Conservation (phyloP, 352 stramenopile species). For the Peronospora destructor region DNA sequence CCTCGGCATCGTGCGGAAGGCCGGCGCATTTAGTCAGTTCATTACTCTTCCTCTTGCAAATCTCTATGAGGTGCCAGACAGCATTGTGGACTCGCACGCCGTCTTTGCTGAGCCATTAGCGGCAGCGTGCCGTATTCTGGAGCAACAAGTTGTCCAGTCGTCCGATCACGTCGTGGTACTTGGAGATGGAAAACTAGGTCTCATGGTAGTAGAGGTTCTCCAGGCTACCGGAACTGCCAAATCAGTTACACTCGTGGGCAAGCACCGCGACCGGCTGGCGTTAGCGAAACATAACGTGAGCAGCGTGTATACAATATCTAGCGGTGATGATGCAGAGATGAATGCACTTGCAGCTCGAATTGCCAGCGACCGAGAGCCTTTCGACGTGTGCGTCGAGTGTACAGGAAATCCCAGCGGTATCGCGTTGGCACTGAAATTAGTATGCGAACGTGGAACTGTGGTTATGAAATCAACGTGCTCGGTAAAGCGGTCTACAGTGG, state of each 20-base stretch:
- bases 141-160: slow-evolving; percentile 62
- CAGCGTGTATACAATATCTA: slow-evolving; percentile 23
- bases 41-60: slow-evolving; percentile 75
- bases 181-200: slow-evolving; percentile 85
- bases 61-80: slow-evolving; percentile 70
- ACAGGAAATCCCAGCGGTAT: slow-evolving; percentile 45
- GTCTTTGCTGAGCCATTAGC: slow-evolving; percentile 85
- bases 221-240: slow-evolving; percentile 25
- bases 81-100: slow-evolving; percentile 56
- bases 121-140: slow-evolving; percentile 77
- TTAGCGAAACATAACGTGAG: slow-evolving; percentile 43
- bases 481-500: slow-evolving; percentile 27
- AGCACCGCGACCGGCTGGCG: slow-evolving; percentile 50
- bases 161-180: slow-evolving; percentile 70
- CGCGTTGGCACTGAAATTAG: slow-evolving; percentile 34
- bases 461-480: slow-evolving; percentile 55
- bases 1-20: slow-evolving; percentile 73
- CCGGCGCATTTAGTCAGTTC: slow-evolving; percentile 83
- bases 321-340: slow-evolving; percentile 20
- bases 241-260: slow-evolving; percentile 48
- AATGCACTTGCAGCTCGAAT: slow-evolving; percentile 20
- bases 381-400: slow-evolving; percentile 66
- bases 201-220: slow-evolving; percentile 84
- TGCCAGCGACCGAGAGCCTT: slow-evolving; percentile 17
- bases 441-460: slow-evolving; percentile 30